Evolutionary conservation across 2,329 filamentous ascomycete genomes (phyloP), one percentile per base, ranked within the genome.

Genomic region (Erysiphe pulchra): DNA sequence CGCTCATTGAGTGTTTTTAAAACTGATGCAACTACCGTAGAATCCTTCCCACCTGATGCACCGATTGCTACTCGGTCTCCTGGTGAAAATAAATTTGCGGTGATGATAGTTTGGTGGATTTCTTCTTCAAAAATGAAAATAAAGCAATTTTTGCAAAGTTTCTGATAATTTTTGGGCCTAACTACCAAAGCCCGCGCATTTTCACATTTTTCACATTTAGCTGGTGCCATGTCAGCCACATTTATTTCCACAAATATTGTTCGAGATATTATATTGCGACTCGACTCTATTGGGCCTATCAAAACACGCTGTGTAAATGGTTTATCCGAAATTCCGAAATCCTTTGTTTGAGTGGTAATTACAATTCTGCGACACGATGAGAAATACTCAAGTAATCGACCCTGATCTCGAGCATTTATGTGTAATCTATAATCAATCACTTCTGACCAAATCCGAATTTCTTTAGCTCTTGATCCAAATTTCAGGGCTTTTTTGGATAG

Each of bases 11-110:
- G 67, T 0, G 85, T 93, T 61, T 94, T 94, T 45, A 98, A 69
- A 0, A 98, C 86, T 0, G 85, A 92, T 4, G 90, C 90, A 11
- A 98, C 69, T 0, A 98, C 90, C 0, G 90, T 98, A 45, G 85
- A 94, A 61, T 98, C 90, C 63, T 98, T 98, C 54, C 90, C 90
- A 46, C 90, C 90, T 1, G 86, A 94, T 43, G 92, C 90, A 39
- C 90, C 92, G 56, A 98, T 94, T 8, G 90, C 92, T 36, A 98
- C 73, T 49, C 72, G 75, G 60, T 98, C 90, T 48, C 87, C 87
- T 1, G 70, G 75, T 40, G 68, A 66, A 62, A 98, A 98, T 14
- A 98, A 71, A n/a, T 69, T 65, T 16, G 80, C 83, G 1, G 78
- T 74, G 24, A 70, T 76, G 55, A 98, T 92, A 4, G 90, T 95